phyloP scores from a whole-genome alignment of 1,284 basidiomycete genomes.

The Puccinia coronata region DNA sequence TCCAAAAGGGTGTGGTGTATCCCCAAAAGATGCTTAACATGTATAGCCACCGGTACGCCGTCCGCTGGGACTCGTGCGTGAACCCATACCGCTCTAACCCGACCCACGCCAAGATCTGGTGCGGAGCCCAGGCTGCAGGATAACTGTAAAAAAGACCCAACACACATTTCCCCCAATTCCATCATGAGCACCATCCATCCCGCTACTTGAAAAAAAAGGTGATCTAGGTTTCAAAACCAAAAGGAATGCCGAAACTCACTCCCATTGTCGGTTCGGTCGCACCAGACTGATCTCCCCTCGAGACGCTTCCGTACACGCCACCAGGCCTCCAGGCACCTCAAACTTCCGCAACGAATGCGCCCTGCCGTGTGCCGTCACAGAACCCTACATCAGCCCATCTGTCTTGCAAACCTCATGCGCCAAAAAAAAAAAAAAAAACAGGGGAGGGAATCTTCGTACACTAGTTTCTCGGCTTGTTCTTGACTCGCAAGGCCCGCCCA shows the following conservation, averaged over 20 bases:
- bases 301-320: slow-evolving; percentile 94
- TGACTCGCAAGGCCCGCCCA: slow-evolving; percentile 97
- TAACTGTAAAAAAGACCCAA: slow-evolving; percentile 3
- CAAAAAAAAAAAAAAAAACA: background rate
- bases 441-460: slow-evolving; percentile 67
- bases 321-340: slow-evolving; percentile 91
- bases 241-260: slow-evolving; percentile 51
- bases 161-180: background rate
- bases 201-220: background rate
- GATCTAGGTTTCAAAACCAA: background rate
- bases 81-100: slow-evolving; percentile 95
- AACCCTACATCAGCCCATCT: background rate
- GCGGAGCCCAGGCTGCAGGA: slow-evolving; percentile 76
- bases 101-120: slow-evolving; percentile 96
- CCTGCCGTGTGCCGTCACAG: slow-evolving; percentile 60
- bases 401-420: too few species aligned
- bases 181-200: background rate
- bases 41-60: slow-evolving; percentile 94
- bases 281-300: slow-evolving; percentile 91
- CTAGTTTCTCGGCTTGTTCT: slow-evolving; percentile 86
- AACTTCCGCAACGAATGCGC: slow-evolving; percentile 87
- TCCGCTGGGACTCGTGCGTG: slow-evolving; percentile 83
- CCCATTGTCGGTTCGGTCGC: slow-evolving; percentile 98
- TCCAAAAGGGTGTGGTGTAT: background rate
- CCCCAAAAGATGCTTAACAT: slow-evolving; percentile 66